phyloP scores from a whole-genome alignment of 108 stramenopile genomes.

The Fistulifera solaris region DNA sequence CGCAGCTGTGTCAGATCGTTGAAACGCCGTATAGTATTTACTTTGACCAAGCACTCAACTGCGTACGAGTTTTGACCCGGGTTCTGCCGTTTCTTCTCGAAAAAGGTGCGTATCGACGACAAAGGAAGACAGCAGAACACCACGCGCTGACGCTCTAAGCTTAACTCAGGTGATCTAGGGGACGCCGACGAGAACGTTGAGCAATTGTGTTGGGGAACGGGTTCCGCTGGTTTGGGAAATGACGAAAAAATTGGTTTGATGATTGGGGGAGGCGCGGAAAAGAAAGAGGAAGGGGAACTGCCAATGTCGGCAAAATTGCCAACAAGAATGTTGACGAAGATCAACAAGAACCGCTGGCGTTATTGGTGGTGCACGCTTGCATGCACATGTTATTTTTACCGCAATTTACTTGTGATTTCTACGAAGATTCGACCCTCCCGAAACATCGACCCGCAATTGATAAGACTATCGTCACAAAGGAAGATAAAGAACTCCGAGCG shows the following conservation, averaged over 20 bases:
- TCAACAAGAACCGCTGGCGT: constrained; percentile 78
- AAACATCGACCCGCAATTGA: neutral
- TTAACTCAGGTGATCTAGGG: constrained; percentile 73
- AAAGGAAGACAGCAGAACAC: neutral
- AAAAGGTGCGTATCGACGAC: constrained; percentile 32
- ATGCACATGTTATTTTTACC: constrained; percentile 93
- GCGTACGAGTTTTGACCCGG: constrained; percentile 84
- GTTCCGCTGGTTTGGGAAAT: constrained; percentile 16
- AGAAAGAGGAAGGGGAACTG: constrained; percentile 8
- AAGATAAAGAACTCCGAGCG: constrained; percentile 41
- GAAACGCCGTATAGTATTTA: constrained; percentile 93
- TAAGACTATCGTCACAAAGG: constrained; percentile 11
- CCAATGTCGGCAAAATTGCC: constrained; percentile 7
- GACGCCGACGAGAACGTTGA: constrained; percentile 69
- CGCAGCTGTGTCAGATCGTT: constrained; percentile 92
- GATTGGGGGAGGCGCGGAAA: constrained; percentile 21
- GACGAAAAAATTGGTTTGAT: constrained; percentile 51
- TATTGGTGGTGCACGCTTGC: constrained; percentile 84
- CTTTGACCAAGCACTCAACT: constrained; percentile 89
- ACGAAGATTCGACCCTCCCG: constrained; percentile 49
- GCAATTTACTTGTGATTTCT: constrained; percentile 88
- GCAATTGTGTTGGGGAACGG: constrained; percentile 74
- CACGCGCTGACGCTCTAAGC: neutral
- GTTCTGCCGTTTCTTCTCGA: constrained; percentile 88
- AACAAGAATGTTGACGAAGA: constrained; percentile 33